Percentiles rank a stretch among this genome's conserved stretches.
Conservation (phyloP, 1,284 basidiomycete species). For the Fistulinella cinereoalba region DNA sequence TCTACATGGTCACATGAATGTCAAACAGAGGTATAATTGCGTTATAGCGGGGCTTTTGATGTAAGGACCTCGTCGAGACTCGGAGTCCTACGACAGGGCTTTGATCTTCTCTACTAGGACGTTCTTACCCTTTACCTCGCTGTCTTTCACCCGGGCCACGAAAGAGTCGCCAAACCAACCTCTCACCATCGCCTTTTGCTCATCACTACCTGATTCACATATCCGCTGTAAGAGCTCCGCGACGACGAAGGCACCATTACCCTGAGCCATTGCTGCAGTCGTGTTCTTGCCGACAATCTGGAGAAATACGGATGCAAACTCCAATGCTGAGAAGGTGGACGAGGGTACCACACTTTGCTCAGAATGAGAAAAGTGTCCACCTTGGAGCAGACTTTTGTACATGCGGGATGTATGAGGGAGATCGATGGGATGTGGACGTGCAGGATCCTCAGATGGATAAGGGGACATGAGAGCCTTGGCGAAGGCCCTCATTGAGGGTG, state of each 20-base stretch:
- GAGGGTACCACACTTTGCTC: slow-evolving; percentile 51
- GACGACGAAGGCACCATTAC: slow-evolving; percentile 74
- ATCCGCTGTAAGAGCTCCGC: slow-evolving; percentile 74
- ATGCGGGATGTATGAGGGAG: slow-evolving; percentile 76
- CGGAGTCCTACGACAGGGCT: slow-evolving; percentile 18
- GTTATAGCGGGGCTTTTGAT: slow-evolving; percentile 11
- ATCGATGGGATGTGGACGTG: slow-evolving; percentile 66
- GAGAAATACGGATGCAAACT: slow-evolving; percentile 62
- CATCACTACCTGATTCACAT: slow-evolving; percentile 39
- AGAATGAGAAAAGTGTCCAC: slow-evolving; percentile 78
- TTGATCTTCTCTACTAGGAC: slow-evolving; percentile 53
- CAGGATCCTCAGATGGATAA: slow-evolving; percentile 51
- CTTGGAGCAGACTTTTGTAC: slow-evolving; percentile 84
- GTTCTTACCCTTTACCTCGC: slow-evolving; percentile 54
- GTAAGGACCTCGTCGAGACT: not conserved
- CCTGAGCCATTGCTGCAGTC: slow-evolving; percentile 58
- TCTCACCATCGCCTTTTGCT: slow-evolving; percentile 44
- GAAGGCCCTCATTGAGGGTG: slow-evolving; percentile 56
- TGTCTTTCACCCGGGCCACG: slow-evolving; percentile 24
- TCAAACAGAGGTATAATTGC: too few relatives aligned
- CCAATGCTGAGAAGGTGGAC: slow-evolving; percentile 49
- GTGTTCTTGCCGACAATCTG: slow-evolving; percentile 54
- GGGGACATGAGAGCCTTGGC: slow-evolving; percentile 51
- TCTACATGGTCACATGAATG: too few relatives aligned
- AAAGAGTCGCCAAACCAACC: slow-evolving; percentile 49